These are phyloP conservation scores for Pseudopediastrum boryanum DNA, from an alignment of 139 green algal genomes.

Conservation along the genomic window DNA sequence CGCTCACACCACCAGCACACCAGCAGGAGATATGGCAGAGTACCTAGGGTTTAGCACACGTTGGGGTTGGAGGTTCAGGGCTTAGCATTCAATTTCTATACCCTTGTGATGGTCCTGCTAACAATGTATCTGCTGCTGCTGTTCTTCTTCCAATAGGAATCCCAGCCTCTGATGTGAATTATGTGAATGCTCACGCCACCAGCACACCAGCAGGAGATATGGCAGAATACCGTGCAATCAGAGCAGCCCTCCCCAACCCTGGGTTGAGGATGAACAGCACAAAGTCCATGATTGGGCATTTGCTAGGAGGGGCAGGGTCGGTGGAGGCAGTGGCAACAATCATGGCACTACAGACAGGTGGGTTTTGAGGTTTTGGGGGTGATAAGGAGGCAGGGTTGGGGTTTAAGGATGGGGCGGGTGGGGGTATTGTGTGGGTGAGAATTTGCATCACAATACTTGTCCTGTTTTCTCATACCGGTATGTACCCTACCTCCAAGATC, in stretches of 20 bases:
- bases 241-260: conserved; percentile 78
- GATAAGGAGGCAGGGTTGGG: background rate
- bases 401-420: no score
- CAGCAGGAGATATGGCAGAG: no score
- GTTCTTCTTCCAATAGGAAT: no score
- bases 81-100: no score
- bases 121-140: conserved; percentile 19
- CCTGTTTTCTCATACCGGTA: no score
- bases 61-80: no score
- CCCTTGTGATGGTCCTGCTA: no score
- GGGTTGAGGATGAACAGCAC: conserved; percentile 94
- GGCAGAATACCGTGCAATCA: conserved; percentile 60
- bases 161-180: conserved; percentile 76
- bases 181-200: conserved; percentile 98
- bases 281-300: conserved; percentile 98
- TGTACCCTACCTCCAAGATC: no score
- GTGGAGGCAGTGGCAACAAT: conserved; percentile 95
- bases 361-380: background rate
- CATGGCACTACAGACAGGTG: conserved; percentile 85
- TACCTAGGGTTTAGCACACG: no score
- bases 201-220: conserved; percentile 91
- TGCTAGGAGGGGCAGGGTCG: conserved; percentile 91
- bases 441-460: no score
- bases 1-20: conserved; percentile 34
- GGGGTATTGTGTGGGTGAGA: no score